Evolutionary conservation across 2,329 filamentous ascomycete species (phyloP), one percentile per base, ranked within the genome.

Genomic region (Arthrobotrys entomopaga): DNA sequence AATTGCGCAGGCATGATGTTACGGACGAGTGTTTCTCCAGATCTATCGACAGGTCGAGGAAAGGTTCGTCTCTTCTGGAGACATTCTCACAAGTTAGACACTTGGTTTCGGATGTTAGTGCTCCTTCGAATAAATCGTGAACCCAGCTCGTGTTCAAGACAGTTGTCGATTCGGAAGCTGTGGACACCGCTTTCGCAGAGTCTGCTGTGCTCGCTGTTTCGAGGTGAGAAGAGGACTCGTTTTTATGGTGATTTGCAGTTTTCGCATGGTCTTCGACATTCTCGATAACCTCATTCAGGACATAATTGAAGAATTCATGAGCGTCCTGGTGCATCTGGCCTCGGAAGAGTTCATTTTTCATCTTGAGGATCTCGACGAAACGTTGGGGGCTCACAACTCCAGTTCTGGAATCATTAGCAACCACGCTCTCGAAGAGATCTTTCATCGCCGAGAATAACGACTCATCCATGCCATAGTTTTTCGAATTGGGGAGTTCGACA

Each of bases 321-420:
- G 95, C 95, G 81, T 99, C 95, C 81, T 99, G 95, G 81, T 99
- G 95, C 91, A 97, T 97, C 2, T 93, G 91, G 43, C 93, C 94
- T 70, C 93, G 89, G 79, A 99, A 99, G 90, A 97, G 93, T 81
- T 99, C 95, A 80, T 99, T 96, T 79, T 98, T 92, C 76, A 91
- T 88, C 80, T 93, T 92, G 79, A 99, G 88, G 24, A 97, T 93
- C 80, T 99, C 94, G 40, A 99, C 85, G 77, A 99, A 97, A 76
- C 93, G 90, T 79, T 94, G 90, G 0, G 95, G 95, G 79, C 93
- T 96, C 48, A 98, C 86, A 10, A 99, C 92, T 15, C 95, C 95
- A 5, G 91, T 95, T 65, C 93, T 89, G 46, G 91, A 91, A 73
- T 88, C 85, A 81, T 91, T 93, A 60, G 90, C 89, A 65, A 96